Evolutionary conservation across 2,329 filamentous ascomycete species (phyloP), one percentile per base, ranked within the genome.

Genomic region (Hypoxylon sp.): DNA sequence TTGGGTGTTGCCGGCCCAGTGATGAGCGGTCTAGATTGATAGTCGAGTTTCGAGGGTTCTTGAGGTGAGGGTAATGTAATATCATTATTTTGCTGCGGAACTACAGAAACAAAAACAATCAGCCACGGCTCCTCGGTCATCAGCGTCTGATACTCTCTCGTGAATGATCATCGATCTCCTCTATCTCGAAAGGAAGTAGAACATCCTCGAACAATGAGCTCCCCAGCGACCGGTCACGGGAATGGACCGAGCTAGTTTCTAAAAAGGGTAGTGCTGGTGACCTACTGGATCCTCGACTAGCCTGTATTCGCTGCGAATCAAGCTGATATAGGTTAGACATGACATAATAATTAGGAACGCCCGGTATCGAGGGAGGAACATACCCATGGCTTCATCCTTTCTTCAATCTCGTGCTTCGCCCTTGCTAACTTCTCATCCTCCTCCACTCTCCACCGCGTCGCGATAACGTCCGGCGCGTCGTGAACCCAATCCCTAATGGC

Each of bases 391-490:
- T 78, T 77, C 61, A 81, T 79, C 51, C 80, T 77, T 71, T 86
- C 84, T 18, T 79, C 79, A 26, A 81, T 78, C 32, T 84, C 83
- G 46, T 79, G 76, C 28, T 78, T 77, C 7, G 81, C 78, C 24
- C 83, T 77, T 16, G 79, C 77, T 5, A 78, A 72, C 33, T 80
- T 81, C 38, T 87, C 84, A 49, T 86, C 83, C 16, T 84, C 82
- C 70, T 91, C 89, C 20, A 87, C 80, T 5, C 80, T 75, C 89
- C 89, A 92, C 18, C 88, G 83, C 11, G 81, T 80, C 7, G 78
- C 71, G 48, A 91, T 86, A 6, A 85, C 79, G 1, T 78, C 74
- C 1, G 85, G 85, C 0, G 88, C 86, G 50, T 86, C 84, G 0
- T 78, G 75, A 8, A 83, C 78, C 85, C 85, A 87, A 46, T 85